phyloP scores from a whole-genome alignment of 2,329 filamentous ascomycete species.

The Cladosporium sp. region DNA sequence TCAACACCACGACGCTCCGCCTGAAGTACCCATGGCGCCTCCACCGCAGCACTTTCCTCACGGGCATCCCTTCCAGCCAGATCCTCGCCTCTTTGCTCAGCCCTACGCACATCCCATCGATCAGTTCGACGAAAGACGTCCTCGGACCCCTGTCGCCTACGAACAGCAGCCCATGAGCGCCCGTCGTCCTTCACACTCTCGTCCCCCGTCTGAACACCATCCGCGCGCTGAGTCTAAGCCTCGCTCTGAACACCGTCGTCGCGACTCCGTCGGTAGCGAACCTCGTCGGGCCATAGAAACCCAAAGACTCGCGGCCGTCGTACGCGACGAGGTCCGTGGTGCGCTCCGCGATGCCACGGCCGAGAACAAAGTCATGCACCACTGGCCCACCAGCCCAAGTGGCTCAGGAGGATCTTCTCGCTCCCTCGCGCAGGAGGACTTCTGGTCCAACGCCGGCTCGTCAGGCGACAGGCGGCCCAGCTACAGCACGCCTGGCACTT shows the following conservation, averaged over 20 bases:
- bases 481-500: not conserved
- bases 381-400: constrained; percentile 2
- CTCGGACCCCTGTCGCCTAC: not conserved
- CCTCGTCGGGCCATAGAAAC: not conserved
- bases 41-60: not conserved
- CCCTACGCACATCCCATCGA: not conserved
- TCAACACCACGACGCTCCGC: not conserved
- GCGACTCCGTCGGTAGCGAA: not conserved
- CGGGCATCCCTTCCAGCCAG: constrained; percentile 2
- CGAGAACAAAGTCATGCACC: not conserved
- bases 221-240: not conserved
- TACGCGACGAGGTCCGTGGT: not conserved
- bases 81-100: not conserved
- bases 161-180: not conserved
- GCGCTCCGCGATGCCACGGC: not conserved
- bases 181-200: not conserved
- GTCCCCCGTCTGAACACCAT: not conserved
- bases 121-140: not conserved
- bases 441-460: not conserved
- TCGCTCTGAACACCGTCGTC: not conserved
- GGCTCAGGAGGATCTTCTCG: not conserved
- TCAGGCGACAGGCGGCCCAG: not conserved
- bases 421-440: not conserved
- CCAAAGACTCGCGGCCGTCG: not conserved
- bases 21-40: not conserved